Conservation (phyloP, 225 moss, liverwort and hornwort genomes). For the Climacium dendroides region DNA sequence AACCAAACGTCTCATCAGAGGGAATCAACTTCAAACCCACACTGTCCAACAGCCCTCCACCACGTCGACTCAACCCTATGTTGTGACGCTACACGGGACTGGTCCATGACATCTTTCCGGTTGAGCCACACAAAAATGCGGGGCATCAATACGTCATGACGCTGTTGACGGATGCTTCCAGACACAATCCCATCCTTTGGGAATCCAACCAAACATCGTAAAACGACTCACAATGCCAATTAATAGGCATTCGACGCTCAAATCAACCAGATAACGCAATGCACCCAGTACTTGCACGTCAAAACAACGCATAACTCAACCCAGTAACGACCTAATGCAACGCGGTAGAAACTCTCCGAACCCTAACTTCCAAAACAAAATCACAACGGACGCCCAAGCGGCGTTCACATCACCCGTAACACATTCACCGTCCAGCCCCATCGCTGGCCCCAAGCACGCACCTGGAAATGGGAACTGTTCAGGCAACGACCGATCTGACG, state of each 20-base stretch:
- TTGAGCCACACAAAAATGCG: not conserved
- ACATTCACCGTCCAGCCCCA: not conserved
- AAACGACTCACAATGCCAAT: not conserved
- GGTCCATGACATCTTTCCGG: not conserved
- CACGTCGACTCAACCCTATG: not conserved
- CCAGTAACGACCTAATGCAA: not conserved
- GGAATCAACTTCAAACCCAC: not conserved
- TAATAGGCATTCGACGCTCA: not conserved
- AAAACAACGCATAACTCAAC: not conserved
- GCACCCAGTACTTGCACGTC: not conserved
- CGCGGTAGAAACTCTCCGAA: not conserved
- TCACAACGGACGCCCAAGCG: not conserved
- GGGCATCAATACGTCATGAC: not conserved
- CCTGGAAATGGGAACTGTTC: slow-evolving; percentile 97
- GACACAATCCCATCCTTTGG: not conserved
- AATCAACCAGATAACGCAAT: not conserved
- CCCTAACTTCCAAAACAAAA: not conserved
- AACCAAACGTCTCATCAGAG: slow-evolving; percentile 4
- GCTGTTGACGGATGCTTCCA: not conserved
- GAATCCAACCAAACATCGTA: not conserved
- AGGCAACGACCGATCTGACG: slow-evolving; percentile 90
- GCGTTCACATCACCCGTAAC: not conserved
- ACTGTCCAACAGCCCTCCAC: not conserved
- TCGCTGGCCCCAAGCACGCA: not conserved
- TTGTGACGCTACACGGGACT: not conserved